Percentiles rank a stretch among this genome's conserved stretches.
Evolutionary conservation across 2,329 filamentous ascomycete species (phyloP).

Genomic region (Colletotrichum sp.): DNA sequence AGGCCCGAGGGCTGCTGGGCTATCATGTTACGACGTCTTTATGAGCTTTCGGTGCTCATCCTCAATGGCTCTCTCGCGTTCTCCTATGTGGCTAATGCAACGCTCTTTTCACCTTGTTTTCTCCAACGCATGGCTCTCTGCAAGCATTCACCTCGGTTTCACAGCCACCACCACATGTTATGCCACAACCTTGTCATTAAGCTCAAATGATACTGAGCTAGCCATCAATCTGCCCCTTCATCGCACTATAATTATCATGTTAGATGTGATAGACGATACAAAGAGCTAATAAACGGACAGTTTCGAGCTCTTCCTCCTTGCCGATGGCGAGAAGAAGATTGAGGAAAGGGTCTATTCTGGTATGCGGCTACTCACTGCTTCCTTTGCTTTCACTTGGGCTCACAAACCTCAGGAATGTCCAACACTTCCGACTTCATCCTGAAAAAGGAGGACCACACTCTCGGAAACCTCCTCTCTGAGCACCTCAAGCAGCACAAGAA

Average conservation of each 20-base stretch:
- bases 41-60: neutral
- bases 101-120: neutral
- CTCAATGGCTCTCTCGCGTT: neutral
- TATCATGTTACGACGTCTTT: neutral
- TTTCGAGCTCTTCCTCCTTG: slow-evolving; percentile 91
- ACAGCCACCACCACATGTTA: neutral
- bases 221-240: neutral
- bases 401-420: slow-evolving; percentile 71
- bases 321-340: slow-evolving; percentile 90
- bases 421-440: slow-evolving; percentile 96
- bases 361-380: slow-evolving; percentile 49
- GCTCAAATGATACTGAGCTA: neutral
- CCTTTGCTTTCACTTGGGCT: neutral
- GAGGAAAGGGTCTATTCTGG: slow-evolving; percentile 87
- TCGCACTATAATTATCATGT: neutral
- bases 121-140: neutral
- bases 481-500: slow-evolving; percentile 85
- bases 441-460: slow-evolving; percentile 95
- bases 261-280: neutral
- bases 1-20: neutral
- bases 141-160: neutral
- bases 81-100: neutral
- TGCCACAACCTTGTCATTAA: neutral
- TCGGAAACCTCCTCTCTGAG: slow-evolving; percentile 86
- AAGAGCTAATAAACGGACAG: slow-evolving; percentile 47